Evolutionary conservation across 441 rosid species (phyloP).

Genomic region (Gossypium trilobum): DNA sequence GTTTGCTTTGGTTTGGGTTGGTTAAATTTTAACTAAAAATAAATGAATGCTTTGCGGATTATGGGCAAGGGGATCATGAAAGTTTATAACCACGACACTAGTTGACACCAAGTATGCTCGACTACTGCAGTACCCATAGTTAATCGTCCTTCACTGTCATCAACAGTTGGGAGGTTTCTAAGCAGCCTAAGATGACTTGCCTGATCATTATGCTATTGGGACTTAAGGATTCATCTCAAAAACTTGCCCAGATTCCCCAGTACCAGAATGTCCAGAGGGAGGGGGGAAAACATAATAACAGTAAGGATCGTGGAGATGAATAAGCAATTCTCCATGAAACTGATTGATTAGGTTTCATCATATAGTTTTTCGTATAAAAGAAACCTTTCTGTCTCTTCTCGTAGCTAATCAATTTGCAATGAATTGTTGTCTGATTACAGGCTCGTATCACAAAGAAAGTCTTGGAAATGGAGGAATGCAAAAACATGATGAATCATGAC

Average conservation of each 20-base stretch:
- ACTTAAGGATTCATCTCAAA: background rate
- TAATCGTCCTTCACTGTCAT: background rate
- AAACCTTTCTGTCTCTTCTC: background rate
- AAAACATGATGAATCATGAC: background rate
- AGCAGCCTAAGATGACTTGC: background rate
- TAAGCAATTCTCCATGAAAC: background rate
- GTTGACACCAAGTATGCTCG: background rate
- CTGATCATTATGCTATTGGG: background rate
- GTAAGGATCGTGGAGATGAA: background rate
- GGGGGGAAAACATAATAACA: background rate
- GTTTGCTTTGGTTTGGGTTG: background rate
- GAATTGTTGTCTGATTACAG: background rate
- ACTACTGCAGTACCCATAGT: background rate
- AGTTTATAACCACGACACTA: constrained; percentile 58
- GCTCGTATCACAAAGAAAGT: background rate
- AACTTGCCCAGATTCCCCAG: background rate
- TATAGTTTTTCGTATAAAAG: too few species aligned
- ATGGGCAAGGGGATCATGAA: constrained; percentile 69
- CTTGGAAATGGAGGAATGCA: background rate
- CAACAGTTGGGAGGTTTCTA: background rate
- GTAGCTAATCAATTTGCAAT: background rate
- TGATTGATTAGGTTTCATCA: background rate
- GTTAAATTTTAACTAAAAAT: background rate
- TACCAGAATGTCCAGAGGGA: background rate
- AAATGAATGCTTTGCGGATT: constrained; percentile 58